Conservation (phyloP, 192 early-diverging fungal species). For the Coemansia sp. region DNA sequence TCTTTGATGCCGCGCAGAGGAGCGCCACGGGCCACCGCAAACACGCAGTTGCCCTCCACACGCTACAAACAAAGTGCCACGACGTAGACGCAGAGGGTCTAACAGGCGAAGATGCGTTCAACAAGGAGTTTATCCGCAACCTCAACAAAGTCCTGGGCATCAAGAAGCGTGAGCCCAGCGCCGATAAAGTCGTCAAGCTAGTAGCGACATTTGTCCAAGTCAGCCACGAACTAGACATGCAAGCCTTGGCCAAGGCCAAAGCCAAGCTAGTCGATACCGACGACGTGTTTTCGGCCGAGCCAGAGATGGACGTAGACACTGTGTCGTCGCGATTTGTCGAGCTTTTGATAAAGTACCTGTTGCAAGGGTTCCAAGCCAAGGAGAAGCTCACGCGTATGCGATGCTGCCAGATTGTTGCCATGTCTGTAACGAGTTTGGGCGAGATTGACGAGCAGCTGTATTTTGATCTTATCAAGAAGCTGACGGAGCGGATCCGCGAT, state of each 20-base stretch:
- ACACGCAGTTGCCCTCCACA: conserved; percentile 71
- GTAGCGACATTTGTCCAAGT: conserved; percentile 74
- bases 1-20: conserved; percentile 78
- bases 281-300: conserved; percentile 36
- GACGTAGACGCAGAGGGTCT: conserved; percentile 35
- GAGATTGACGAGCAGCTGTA: conserved; percentile 83
- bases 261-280: conserved; percentile 24
- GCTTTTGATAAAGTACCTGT: conserved; percentile 65
- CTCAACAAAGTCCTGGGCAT: conserved; percentile 75
- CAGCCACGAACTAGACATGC: conserved; percentile 62
- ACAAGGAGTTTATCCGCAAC: conserved; percentile 75
- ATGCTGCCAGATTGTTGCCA: conserved; percentile 74
- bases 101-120: conserved; percentile 68
- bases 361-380: conserved; percentile 78
- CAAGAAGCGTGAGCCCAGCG: conserved; percentile 70
- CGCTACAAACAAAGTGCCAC: conserved; percentile 65
- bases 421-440: conserved; percentile 69
- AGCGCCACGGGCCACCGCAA: conserved; percentile 67
- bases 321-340: conserved; percentile 72
- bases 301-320: conserved; percentile 51
- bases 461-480: conserved; percentile 62
- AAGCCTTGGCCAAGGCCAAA: conserved; percentile 29
- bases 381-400: conserved; percentile 75
- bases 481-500: conserved; percentile 74
- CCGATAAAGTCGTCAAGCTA: conserved; percentile 73